Base-by-base conservation (phyloP, 441 rosid genomes). In the Populus hybrid region DNA sequence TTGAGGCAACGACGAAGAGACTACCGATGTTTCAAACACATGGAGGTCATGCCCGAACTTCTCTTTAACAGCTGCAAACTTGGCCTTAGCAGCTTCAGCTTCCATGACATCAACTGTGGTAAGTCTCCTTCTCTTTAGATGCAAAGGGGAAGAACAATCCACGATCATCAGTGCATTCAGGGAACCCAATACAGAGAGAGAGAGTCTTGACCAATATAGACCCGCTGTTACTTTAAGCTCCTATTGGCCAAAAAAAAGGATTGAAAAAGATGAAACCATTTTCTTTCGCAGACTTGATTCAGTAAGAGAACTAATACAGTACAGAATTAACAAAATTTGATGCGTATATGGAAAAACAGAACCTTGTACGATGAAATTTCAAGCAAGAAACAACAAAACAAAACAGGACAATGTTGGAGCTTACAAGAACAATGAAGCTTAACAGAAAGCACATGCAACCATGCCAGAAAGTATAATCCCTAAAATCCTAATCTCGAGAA, bases 31-130 rank as follows among this genome's bases (percentile, higher is more conserved):
- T 83, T 93, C 94, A 81, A 94, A 96, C 45, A 96, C 94, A 67
- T 83, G 88, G 72, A 96, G 75, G 80, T 93, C 94, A 76, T 91
- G 83, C 76, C 97, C 99, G 76, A 83, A 86, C 74, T 90, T 90
- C 70, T 88, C 99, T 84, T 89, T 90, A 7, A 81, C 77, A 38
- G 87, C 73, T n/a, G 59, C 89, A 73, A 91, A 71, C 86, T 86
- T 92, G 69, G 88, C 92, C 98, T 90, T 70, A 12, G 73, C 73
- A 23, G 31, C 73, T 70, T 70, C 73, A n/a, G 73, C 73, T 38
- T 70, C 73, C 56, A 38, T 70, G 29, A 24, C n/a, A 70, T 38
- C 45, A 36, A 6, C 26, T 11, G 61, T 40, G 73, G 61, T 12
- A 6, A 36, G 56, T 70, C 73, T 70, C 56, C 73, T 70, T 70